Base-by-base conservation (phyloP, 805 yeast species). In the Wickerhamiella nectarea region DNA sequence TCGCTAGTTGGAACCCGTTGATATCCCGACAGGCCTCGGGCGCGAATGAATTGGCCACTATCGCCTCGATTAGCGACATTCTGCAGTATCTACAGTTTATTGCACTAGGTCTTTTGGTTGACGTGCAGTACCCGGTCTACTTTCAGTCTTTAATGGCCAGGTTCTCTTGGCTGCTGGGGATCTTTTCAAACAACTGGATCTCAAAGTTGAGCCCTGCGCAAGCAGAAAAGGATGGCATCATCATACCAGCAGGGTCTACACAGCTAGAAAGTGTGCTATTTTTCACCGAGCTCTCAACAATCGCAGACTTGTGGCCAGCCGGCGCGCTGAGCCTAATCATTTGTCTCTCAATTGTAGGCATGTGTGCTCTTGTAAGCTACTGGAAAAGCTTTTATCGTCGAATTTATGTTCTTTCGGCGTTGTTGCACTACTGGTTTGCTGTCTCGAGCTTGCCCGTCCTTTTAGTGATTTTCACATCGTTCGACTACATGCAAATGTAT, bases 111-210 rank as follows among this genome's bases (percentile, higher is more conserved):
- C n/a, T 24, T 2, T 12, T 29, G 14, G 20, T 38, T 19, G 26
- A 38, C 20, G 35, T 38, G n/a, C 35, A 38, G 18, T 38, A 25
- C 25, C 41, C 41, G 2, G 41, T 14, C n/a, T 38, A 38, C n/a
- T 38, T 19, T 9, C 41, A 24, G 12, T 12, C 35, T 10, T n/a
- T 29, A 6, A 9, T 19, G 12, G 35, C 35, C 15, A 12, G 14
- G 8, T 11, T 38, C 18, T 11, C 28, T 19, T 38, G 41, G 41
- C 26, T 38, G 19, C 17, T 28, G 20, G 41, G 41, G 4, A 38
- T 38, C 18, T 25, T 38, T 24, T 24, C 41, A 7, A 38, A 38
- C 18, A 38, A 29, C 20, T 29, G 34, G 35, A n/a, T 28, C 2
- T 29, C 35, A 6, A 22, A 15, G 12, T 10, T n/a, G 8, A n/a